These are phyloP conservation scores for Aphanoascus verrucosus DNA, from an alignment of 2,329 filamentous ascomycete genomes.

Conservation along the genomic window DNA sequence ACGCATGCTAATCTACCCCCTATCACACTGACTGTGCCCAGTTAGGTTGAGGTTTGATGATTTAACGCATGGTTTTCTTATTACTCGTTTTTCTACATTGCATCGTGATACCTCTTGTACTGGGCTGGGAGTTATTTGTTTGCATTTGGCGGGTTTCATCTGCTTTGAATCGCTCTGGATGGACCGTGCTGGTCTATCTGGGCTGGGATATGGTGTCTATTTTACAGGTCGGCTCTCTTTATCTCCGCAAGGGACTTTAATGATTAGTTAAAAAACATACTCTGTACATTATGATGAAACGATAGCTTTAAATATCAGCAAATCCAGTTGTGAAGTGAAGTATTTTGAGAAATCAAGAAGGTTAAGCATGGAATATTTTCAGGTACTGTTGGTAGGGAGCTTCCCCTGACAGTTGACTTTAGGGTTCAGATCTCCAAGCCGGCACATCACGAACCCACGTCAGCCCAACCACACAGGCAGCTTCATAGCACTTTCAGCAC, in stretches of 20 bases:
- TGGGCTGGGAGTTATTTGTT: neutral
- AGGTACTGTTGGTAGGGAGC: neutral
- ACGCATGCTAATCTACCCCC: constrained; percentile 23
- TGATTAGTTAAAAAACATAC: neutral
- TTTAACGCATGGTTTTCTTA: neutral
- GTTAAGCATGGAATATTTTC: too few relatives aligned
- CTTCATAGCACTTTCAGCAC: neutral
- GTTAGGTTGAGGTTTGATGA: constrained; percentile 13
- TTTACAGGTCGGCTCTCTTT: too few relatives aligned
- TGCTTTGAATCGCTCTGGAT: too few relatives aligned
- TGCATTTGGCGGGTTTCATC: neutral
- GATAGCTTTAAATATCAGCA: neutral
- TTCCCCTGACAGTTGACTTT: too few relatives aligned
- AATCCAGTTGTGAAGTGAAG: too few relatives aligned
- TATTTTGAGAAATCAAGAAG: too few relatives aligned
- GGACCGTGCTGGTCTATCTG: too few relatives aligned
- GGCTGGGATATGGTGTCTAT: too few relatives aligned
- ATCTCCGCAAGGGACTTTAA: too few relatives aligned
- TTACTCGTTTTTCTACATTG: neutral
- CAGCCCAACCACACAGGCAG: neutral
- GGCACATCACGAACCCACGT: neutral
- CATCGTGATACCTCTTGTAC: neutral
- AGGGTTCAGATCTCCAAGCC: neutral
- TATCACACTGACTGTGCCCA: constrained; percentile 32
- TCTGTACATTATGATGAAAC: neutral